These are phyloP conservation scores for Paramyrothecium sp. DNA, from an alignment of 2,329 filamentous ascomycete species.

Conservation along the genomic window DNA sequence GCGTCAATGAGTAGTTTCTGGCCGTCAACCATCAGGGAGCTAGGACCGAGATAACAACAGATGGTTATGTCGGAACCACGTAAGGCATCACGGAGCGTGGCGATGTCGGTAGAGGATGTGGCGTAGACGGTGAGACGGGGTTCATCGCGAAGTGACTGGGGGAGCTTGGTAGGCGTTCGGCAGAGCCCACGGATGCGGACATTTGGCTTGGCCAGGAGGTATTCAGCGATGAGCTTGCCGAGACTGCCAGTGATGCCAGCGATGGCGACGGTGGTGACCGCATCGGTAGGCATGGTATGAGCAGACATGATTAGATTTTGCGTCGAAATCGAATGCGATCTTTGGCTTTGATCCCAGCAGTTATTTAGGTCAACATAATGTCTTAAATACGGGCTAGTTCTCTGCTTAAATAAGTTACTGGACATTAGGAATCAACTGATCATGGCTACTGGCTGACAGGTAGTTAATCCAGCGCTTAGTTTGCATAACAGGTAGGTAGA, in stretches of 20 bases:
- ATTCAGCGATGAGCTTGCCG: conserved; percentile 21
- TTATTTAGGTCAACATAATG: too few relatives aligned
- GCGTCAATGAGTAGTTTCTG: conserved; percentile 40
- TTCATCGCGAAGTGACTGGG: neutral
- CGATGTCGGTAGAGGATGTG: neutral
- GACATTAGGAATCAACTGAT: too few relatives aligned
- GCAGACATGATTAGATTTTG: too few relatives aligned
- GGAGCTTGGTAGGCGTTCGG: conserved; percentile 13
- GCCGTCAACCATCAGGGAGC: conserved; percentile 36
- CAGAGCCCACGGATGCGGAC: conserved; percentile 24
- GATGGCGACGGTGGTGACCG: conserved; percentile 27
- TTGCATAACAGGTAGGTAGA: too few relatives aligned
- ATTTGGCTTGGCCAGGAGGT: conserved; percentile 23
- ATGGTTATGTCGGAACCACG: conserved; percentile 31
- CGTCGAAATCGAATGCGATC: too few relatives aligned
- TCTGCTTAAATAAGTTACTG: too few relatives aligned
- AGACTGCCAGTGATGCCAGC: conserved; percentile 31
- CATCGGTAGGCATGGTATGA: too few relatives aligned
- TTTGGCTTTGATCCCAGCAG: too few relatives aligned
- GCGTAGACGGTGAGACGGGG: neutral
- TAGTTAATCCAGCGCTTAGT: too few relatives aligned
- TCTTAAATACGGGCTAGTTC: too few relatives aligned
- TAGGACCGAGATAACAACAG: conserved; percentile 37
- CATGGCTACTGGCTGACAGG: too few relatives aligned
- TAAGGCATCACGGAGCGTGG: neutral